phyloP scores from a whole-genome alignment of 1,139 yeast species.

The Hansenula lynferdii region DNA sequence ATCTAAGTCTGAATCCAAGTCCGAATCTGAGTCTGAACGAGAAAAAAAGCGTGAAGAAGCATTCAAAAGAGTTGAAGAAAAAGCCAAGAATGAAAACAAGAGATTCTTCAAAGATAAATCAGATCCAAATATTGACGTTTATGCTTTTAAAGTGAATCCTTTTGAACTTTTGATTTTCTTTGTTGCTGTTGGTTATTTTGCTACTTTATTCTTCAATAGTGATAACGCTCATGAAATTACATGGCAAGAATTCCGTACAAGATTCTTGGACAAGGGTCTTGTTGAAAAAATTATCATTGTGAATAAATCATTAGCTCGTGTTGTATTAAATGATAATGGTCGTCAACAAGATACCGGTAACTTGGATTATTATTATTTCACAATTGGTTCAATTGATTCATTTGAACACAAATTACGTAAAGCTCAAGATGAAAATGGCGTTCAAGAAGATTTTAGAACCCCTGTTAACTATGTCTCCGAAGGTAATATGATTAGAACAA shows the following conservation, averaged over 20 bases:
- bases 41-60: slow-evolving; percentile 9
- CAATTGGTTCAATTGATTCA: slow-evolving; percentile 88
- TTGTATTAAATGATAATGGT: slow-evolving; percentile 62
- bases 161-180: slow-evolving; percentile 28
- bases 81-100: slow-evolving; percentile 8
- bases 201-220: slow-evolving; percentile 23
- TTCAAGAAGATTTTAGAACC: slow-evolving; percentile 55
- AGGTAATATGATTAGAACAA: slow-evolving; percentile 55
- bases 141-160: slow-evolving; percentile 27
- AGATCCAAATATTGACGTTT: slow-evolving; percentile 26
- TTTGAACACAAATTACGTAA: slow-evolving; percentile 81
- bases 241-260: slow-evolving; percentile 85
- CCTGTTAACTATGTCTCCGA: slow-evolving; percentile 81
- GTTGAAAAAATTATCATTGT: slow-evolving; percentile 75
- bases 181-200: slow-evolving; percentile 24
- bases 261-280: slow-evolving; percentile 77
- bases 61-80: slow-evolving; percentile 11
- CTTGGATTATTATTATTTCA: slow-evolving; percentile 41
- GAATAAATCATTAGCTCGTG: slow-evolving; percentile 76
- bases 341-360: slow-evolving; percentile 38
- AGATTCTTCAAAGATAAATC: slow-evolving; percentile 23
- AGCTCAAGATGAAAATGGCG: slow-evolving; percentile 72
- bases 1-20: not conserved
- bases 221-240: slow-evolving; percentile 49
- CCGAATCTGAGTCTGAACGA: slow-evolving; percentile 8